A percentile compares a stretch with the other conserved stretches of the same genome.
These are phyloP conservation scores for Capronia epimyces DNA, from an alignment of 2,329 filamentous ascomycete species.

Conservation along the genomic window DNA sequence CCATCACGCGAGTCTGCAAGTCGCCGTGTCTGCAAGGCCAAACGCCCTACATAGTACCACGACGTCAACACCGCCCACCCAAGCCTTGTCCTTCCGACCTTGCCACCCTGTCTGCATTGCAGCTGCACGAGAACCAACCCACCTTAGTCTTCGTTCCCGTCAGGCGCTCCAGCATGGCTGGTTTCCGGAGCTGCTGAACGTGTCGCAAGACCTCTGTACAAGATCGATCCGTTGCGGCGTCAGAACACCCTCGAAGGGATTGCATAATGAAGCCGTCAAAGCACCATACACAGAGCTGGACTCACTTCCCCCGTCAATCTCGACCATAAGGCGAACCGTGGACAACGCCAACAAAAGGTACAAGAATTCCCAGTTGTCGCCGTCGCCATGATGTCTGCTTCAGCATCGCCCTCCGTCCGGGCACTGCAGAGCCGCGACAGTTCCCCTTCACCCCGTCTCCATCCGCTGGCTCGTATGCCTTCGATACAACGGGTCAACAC, in stretches of 20 bases:
- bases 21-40: conserved; percentile 16
- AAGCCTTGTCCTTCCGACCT: conserved; percentile 18
- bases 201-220: not conserved
- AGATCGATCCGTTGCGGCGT: conserved; percentile 4
- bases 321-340: conserved; percentile 6
- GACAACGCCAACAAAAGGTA: not conserved
- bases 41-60: conserved; percentile 5
- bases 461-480: conserved; percentile 20
- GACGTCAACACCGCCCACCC: conserved; percentile 11
- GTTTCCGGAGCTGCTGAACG: conserved; percentile 11
- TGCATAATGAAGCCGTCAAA: conserved; percentile 24
- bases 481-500: conserved; percentile 25
- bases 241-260: conserved; percentile 3
- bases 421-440: conserved; percentile 18
- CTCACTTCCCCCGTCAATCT: conserved; percentile 17
- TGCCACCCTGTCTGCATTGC: conserved; percentile 10
- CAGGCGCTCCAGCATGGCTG: conserved; percentile 18
- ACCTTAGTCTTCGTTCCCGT: conserved; percentile 14
- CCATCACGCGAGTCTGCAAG: conserved; percentile 10
- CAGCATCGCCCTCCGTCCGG: conserved; percentile 15
- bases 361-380: not conserved
- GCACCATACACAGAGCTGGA: conserved; percentile 25
- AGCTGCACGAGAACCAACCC: conserved; percentile 20
- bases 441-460: conserved; percentile 18
- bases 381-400: conserved; percentile 16